A percentile compares a stretch with the other conserved stretches of the same genome.
These are phyloP conservation scores for Saccharomyces hybrid DNA, from an alignment of 1,139 yeast species.

Conservation along the genomic window DNA sequence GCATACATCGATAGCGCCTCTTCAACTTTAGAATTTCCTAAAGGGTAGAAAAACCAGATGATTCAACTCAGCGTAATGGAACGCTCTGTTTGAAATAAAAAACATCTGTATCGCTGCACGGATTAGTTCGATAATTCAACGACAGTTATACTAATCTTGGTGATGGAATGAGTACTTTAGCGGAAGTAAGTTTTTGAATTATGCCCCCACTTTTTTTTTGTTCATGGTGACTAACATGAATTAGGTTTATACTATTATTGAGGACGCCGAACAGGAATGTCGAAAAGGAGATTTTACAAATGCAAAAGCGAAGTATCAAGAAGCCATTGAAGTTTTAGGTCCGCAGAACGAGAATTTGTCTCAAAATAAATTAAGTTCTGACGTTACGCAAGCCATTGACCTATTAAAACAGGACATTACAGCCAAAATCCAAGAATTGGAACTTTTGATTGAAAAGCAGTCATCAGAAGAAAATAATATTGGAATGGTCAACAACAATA, in stretches of 20 bases:
- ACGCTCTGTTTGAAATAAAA: neutral
- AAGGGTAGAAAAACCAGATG: neutral
- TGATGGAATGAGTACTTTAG: conserved; percentile 4
- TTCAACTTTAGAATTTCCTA: neutral
- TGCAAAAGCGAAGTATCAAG: conserved; percentile 14
- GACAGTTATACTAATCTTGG: neutral
- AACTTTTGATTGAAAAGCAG: conserved; percentile 9
- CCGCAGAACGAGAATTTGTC: conserved; percentile 5
- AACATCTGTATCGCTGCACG: neutral
- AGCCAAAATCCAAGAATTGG: conserved; percentile 9
- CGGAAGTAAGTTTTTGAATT: neutral
- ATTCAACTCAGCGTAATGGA: neutral
- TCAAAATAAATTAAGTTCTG: conserved; percentile 5
- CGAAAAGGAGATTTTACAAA: conserved; percentile 14
- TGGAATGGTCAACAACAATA: conserved; percentile 8
- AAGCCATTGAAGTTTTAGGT: conserved; percentile 11
- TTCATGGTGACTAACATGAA: neutral
- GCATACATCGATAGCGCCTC: neutral
- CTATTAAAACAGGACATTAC: conserved; percentile 19
- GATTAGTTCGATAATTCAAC: neutral
- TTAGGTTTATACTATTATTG: conserved; percentile 21
- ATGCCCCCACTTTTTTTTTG: neutral
- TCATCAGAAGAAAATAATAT: conserved; percentile 5
- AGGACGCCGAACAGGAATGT: conserved; percentile 22
- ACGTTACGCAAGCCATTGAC: conserved; percentile 15